Evolutionary conservation across 495 filamentous ascomycete species (phyloP).

Genomic region (Trypethelium eluteriae): DNA sequence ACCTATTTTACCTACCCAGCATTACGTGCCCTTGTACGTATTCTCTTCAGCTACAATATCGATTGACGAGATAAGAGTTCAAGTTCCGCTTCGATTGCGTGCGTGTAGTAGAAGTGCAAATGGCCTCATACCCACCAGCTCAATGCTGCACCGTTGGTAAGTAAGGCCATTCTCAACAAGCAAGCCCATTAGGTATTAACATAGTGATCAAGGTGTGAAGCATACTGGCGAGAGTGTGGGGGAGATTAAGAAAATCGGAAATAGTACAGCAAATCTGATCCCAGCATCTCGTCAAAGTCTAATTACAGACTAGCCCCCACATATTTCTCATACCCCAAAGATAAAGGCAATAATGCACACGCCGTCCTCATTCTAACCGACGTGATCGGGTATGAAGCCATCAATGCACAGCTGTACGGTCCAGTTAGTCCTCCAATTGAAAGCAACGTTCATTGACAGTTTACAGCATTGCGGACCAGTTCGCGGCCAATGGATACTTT

Average conservation of each 20-base stretch:
- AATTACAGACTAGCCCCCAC: slow-evolving; percentile 32
- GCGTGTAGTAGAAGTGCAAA: neutral
- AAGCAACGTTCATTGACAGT: slow-evolving; percentile 65
- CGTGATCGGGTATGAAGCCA: slow-evolving; percentile 52
- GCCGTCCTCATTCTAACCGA: slow-evolving; percentile 40
- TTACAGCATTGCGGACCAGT: slow-evolving; percentile 66
- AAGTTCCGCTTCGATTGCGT: too few relatives aligned
- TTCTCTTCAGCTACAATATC: too few relatives aligned
- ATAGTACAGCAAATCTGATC: slow-evolving; percentile 25
- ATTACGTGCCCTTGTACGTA: too few relatives aligned
- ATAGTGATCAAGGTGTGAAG: slow-evolving; percentile 26
- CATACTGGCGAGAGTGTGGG: slow-evolving; percentile 40
- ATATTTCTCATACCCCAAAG: slow-evolving; percentile 40
- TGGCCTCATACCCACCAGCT: slow-evolving; percentile 36
- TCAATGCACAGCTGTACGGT: slow-evolving; percentile 62
- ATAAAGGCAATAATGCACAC: slow-evolving; percentile 33
- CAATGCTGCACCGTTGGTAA: slow-evolving; percentile 39
- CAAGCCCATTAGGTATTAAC: neutral
- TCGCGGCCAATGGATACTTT: slow-evolving; percentile 72
- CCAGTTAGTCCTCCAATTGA: neutral
- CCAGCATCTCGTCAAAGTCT: neutral
- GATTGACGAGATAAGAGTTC: too few relatives aligned
- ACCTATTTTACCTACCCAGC: too few relatives aligned
- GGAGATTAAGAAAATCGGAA: slow-evolving; percentile 36
- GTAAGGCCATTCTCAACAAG: neutral